Conservation (phyloP, 192 early-diverging fungal genomes). For the Phlyctochytrium bullatum region DNA sequence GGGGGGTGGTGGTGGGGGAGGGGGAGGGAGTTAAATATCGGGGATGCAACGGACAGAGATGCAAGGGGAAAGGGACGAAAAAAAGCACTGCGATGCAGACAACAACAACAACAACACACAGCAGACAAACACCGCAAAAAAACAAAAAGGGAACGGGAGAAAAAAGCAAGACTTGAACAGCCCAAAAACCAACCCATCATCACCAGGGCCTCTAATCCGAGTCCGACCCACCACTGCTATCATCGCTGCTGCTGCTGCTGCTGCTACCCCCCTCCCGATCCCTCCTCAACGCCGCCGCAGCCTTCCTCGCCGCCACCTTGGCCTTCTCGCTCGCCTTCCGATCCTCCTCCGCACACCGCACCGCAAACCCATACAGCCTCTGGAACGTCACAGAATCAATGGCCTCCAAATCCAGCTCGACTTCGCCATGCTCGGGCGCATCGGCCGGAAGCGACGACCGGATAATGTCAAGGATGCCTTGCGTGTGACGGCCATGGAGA, state of each 20-base stretch:
- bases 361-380: constrained; percentile 8
- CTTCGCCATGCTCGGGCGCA: constrained; percentile 31
- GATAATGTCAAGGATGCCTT: constrained; percentile 32
- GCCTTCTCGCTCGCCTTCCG: constrained; percentile 1
- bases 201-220: no score
- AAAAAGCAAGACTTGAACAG: no score
- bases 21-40: no score
- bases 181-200: no score
- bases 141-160: no score
- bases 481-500: constrained; percentile 21
- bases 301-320: constrained; percentile 1
- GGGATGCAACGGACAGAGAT: no score
- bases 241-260: neutral
- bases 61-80: no score
- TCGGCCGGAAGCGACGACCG: constrained; percentile 33
- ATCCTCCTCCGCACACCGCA: constrained; percentile 1
- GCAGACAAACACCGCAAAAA: no score
- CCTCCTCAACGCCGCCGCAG: neutral
- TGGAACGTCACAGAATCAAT: constrained; percentile 27
- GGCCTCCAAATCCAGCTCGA: constrained; percentile 43
- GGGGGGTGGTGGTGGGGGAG: no score
- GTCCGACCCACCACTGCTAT: neutral
- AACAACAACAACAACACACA: no score
- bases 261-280: neutral
- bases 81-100: no score